Conservation (phyloP, 176 grass and related monocot genomes). For the Coix lacrymajobi region DNA sequence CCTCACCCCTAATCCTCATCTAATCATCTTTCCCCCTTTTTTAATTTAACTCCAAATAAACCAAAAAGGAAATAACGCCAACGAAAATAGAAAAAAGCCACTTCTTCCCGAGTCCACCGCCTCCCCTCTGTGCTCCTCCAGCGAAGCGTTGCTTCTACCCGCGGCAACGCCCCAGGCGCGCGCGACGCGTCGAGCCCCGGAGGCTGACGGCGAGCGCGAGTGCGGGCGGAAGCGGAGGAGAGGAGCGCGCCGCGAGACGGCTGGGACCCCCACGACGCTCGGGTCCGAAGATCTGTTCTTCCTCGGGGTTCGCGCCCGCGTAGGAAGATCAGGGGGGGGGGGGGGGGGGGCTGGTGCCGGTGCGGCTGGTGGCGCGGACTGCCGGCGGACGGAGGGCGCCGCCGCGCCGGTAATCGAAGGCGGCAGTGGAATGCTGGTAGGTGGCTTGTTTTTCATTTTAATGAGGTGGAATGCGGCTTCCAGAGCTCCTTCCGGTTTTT, state of each 20-base stretch:
- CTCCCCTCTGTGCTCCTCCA: background rate
- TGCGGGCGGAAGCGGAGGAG: background rate
- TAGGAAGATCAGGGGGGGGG: conserved; percentile 17
- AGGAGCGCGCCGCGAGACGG: background rate
- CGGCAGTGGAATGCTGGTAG: conserved; percentile 30
- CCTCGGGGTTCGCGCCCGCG: conserved; percentile 37
- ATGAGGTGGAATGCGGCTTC: background rate
- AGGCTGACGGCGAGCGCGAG: background rate
- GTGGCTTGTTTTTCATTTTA: background rate
- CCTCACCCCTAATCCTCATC: conserved; percentile 22
- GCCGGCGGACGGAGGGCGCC: background rate
- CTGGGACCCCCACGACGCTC: background rate
- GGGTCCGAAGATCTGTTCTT: conserved; percentile 21
- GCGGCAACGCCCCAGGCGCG: conserved; percentile 33
- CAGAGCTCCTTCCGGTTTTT: background rate
- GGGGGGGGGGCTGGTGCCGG: background rate
- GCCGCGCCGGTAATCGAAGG: background rate
- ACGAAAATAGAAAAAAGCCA: conserved; percentile 1
- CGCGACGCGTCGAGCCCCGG: background rate
- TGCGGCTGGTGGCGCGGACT: conserved; percentile 5
- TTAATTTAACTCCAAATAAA: conserved; percentile 18
- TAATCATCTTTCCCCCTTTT: background rate
- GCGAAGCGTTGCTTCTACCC: conserved; percentile 56
- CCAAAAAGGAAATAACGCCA: conserved; percentile 16
- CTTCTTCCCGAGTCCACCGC: conserved; percentile 36